phyloP scores from a whole-genome alignment of 176 grass and related monocot genomes.

The Tillandsia fasciculata region DNA sequence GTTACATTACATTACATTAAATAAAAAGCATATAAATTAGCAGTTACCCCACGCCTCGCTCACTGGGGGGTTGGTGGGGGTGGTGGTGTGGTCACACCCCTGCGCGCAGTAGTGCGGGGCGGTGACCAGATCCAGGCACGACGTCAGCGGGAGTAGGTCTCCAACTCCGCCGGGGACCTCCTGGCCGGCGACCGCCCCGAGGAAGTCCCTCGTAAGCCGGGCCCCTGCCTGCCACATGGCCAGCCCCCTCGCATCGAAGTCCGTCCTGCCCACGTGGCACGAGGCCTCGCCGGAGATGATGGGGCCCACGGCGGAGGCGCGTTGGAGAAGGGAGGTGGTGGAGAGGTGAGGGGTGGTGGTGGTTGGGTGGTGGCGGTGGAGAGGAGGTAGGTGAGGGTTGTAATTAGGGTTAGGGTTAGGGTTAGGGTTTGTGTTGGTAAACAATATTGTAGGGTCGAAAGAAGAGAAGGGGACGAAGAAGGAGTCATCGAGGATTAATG shows the following conservation, averaged over 20 bases:
- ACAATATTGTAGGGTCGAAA: background rate
- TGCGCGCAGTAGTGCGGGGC: constrained; percentile 3
- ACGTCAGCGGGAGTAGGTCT: constrained; percentile 25
- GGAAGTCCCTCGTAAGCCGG: constrained; percentile 75
- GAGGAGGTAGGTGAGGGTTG: constrained; percentile 22
- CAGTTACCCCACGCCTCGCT: constrained; percentile 31
- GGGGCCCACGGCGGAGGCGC: constrained; percentile 21
- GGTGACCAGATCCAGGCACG: constrained; percentile 20
- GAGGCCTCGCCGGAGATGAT: background rate
- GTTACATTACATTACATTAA: background rate
- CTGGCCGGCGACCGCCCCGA: constrained; percentile 26
- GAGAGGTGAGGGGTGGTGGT: constrained; percentile 14
- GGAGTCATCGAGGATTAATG: constrained; percentile 19
- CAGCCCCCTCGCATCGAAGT: constrained; percentile 24
- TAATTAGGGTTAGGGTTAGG: constrained; percentile 25
- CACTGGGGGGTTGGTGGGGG: constrained; percentile 25
- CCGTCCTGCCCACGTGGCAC: constrained; percentile 10
- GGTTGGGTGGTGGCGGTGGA: constrained; percentile 5
- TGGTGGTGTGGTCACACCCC: no score
- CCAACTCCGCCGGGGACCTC: constrained; percentile 30
- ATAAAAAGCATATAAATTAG: background rate
- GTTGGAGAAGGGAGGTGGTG: constrained; percentile 25
- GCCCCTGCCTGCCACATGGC: constrained; percentile 27
- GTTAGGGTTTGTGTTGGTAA: background rate
- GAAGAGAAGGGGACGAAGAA: constrained; percentile 42